A percentile compares a stretch with the other conserved stretches of the same genome.
These are phyloP conservation scores for Plasmodium billcollinsi DNA, from an alignment of 169 alveolate genomes.

Conservation along the genomic window DNA sequence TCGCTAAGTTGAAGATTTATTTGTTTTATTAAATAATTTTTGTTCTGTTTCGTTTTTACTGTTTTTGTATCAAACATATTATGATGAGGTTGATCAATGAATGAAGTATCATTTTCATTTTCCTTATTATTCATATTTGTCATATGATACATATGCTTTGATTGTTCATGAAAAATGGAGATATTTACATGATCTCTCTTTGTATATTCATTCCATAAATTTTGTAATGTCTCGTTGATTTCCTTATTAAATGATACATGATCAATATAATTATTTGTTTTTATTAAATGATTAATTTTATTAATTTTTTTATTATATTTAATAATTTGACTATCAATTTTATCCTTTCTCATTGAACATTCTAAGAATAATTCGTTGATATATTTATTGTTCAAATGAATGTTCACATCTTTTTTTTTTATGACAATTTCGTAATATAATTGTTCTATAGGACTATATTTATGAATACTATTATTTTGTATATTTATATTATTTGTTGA, in stretches of 20 bases:
- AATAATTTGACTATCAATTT: constrained; percentile 43
- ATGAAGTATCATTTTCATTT: neutral
- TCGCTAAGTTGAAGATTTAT: constrained; percentile 34
- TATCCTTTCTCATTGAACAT: constrained; percentile 38
- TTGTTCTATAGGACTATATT: constrained; percentile 2
- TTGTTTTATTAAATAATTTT: constrained; percentile 8
- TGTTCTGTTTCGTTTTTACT: constrained; percentile 1
- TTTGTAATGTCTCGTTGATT: constrained; percentile 8
- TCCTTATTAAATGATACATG: constrained; percentile 52
- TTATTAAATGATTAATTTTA: constrained; percentile 50
- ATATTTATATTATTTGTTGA: too few relatives aligned
- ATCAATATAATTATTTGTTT: constrained; percentile 24
- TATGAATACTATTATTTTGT: too few relatives aligned
- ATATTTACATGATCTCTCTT: constrained; percentile 16
- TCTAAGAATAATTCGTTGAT: neutral
- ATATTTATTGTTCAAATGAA: constrained; percentile 9
- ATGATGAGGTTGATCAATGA: constrained; percentile 2
- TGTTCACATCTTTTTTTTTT: neutral
- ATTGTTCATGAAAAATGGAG: neutral
- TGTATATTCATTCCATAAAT: constrained; percentile 20
- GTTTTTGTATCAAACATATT: neutral
- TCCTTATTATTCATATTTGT: neutral
- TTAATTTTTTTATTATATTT: constrained; percentile 56
- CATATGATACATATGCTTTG: neutral
- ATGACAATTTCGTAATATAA: constrained; percentile 35